A percentile compares a stretch with the other conserved stretches of the same genome.
phyloP scores from a whole-genome alignment of 176 grass and related monocot species.

The Oryza glumipatula region DNA sequence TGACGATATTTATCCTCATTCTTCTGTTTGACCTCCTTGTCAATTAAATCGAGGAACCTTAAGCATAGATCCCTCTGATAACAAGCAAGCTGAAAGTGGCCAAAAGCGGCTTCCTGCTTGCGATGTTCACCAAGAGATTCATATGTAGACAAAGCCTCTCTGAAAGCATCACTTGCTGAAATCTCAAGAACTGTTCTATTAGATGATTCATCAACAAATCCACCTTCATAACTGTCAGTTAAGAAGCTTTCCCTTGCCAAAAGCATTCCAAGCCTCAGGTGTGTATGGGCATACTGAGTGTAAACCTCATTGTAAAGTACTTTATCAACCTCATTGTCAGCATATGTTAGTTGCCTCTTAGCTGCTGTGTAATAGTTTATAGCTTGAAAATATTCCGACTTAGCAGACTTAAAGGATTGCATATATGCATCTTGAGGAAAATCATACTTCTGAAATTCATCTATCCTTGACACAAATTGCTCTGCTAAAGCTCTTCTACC shows the following conservation, averaged over 20 bases:
- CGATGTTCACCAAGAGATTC: slow-evolving; percentile 76
- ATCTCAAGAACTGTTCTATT: slow-evolving; percentile 62
- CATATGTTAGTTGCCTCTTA: slow-evolving; percentile 64
- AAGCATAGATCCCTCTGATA: slow-evolving; percentile 92
- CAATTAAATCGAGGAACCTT: slow-evolving; percentile 75
- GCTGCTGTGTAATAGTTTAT: slow-evolving; percentile 88
- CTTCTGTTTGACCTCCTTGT: slow-evolving; percentile 76
- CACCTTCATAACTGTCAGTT: slow-evolving; percentile 65
- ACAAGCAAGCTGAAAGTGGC: slow-evolving; percentile 87
- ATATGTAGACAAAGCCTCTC: slow-evolving; percentile 86
- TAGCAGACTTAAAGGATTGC: slow-evolving; percentile 71
- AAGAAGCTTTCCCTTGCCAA: slow-evolving; percentile 86
- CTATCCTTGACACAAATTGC: slow-evolving; percentile 74
- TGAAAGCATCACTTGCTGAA: slow-evolving; percentile 87
- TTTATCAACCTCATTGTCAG: slow-evolving; percentile 63
- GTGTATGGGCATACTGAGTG: slow-evolving; percentile 94
- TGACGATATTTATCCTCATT: slow-evolving; percentile 74
- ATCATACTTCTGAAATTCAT: slow-evolving; percentile 75
- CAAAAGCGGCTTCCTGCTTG: slow-evolving; percentile 93
- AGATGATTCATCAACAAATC: slow-evolving; percentile 62
- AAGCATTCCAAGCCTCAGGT: slow-evolving; percentile 97
- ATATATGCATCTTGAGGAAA: slow-evolving; percentile 70
- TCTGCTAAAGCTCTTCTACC: slow-evolving; percentile 98
- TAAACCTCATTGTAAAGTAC: slow-evolving; percentile 64
- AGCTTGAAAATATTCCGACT: slow-evolving; percentile 88